A percentile compares a stretch with the other conserved stretches of the same genome.
Conservation (phyloP, 2,329 filamentous ascomycete species). For the Chrysosphaeria jannelii region DNA sequence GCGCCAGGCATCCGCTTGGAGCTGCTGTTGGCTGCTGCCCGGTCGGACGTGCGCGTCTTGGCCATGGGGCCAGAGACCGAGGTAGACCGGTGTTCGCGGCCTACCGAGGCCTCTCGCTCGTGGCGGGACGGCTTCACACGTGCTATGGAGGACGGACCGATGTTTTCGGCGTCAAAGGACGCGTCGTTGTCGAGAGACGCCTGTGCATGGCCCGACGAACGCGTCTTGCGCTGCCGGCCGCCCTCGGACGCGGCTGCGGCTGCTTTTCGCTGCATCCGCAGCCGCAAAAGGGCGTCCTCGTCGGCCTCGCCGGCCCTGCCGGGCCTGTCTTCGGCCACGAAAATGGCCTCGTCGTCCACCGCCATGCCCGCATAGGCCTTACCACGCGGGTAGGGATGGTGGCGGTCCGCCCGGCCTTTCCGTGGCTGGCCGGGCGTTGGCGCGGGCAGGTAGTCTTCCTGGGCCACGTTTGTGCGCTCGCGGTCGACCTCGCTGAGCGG, state of each 20-base stretch:
- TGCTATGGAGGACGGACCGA: constrained; percentile 15
- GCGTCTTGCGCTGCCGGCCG: neutral
- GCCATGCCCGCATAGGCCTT: constrained; percentile 15
- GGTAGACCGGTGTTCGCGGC: constrained; percentile 13
- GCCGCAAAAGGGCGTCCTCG: constrained; percentile 53
- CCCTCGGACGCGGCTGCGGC: neutral
- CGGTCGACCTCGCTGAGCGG: constrained; percentile 85
- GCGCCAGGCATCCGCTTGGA: constrained; percentile 22
- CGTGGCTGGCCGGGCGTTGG: constrained; percentile 88
- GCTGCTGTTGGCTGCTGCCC: constrained; percentile 8
- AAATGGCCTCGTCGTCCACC: constrained; percentile 17
- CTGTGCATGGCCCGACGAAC: too few relatives aligned
- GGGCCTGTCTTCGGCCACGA: constrained; percentile 18
- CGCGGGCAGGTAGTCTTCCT: constrained; percentile 77
- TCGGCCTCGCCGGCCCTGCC: constrained; percentile 34
- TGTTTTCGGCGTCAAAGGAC: constrained; percentile 41
- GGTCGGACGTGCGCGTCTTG: constrained; percentile 24
- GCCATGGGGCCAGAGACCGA: constrained; percentile 25
- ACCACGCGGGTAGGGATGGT: constrained; percentile 33
- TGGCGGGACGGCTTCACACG: constrained; percentile 20
- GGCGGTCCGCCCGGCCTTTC: constrained; percentile 51
- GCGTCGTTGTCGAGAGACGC: constrained; percentile 33
- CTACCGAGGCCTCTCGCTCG: constrained; percentile 1
- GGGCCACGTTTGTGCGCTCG: constrained; percentile 37
- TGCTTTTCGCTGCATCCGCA: constrained; percentile 33